Conservation (phyloP, 2,329 filamentous ascomycete species). For the Dothideomycetidae sp. region DNA sequence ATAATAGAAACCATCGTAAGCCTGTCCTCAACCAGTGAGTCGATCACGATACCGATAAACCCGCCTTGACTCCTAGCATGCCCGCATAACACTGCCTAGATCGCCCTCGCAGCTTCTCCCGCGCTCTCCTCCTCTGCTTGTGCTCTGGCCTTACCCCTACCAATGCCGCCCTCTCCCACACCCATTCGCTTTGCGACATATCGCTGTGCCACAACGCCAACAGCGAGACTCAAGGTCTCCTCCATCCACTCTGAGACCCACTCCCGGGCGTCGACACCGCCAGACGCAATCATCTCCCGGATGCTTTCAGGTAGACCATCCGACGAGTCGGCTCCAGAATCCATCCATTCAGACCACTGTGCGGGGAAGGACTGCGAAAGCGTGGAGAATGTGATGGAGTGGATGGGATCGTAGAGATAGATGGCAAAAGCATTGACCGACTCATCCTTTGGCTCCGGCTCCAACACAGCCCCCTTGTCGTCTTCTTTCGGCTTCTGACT, state of each 20-base stretch:
- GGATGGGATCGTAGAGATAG: slow-evolving; percentile 75
- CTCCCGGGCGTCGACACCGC: slow-evolving; percentile 78
- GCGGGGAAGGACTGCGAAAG: slow-evolving; percentile 71
- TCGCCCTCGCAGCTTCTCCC: slow-evolving; percentile 46
- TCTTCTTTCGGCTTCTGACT: slow-evolving; percentile 36
- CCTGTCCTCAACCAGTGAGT: too few relatives aligned
- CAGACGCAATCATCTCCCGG: slow-evolving; percentile 59
- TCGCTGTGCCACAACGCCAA: slow-evolving; percentile 80
- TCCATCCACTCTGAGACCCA: slow-evolving; percentile 98
- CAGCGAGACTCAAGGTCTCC: slow-evolving; percentile 61
- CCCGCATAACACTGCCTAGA: too few relatives aligned
- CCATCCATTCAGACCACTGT: slow-evolving; percentile 84
- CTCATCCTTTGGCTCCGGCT: slow-evolving; percentile 34
- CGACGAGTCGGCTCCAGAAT: slow-evolving; percentile 38
- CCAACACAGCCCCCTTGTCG: slow-evolving; percentile 41
- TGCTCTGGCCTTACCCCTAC: slow-evolving; percentile 42
- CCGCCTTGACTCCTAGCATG: too few relatives aligned
- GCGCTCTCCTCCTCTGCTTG: slow-evolving; percentile 41
- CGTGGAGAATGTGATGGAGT: slow-evolving; percentile 74
- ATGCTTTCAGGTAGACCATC: slow-evolving; percentile 65
- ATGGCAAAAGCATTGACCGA: slow-evolving; percentile 58
- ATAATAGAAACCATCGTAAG: too few relatives aligned
- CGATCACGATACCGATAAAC: too few relatives aligned
- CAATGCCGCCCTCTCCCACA: slow-evolving; percentile 65
- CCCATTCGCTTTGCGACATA: slow-evolving; percentile 95